Evolutionary conservation across 306 rosid genomes (phyloP), one percentile per base, ranked within the genome.

Genomic region (Medicago ruthenica): DNA sequence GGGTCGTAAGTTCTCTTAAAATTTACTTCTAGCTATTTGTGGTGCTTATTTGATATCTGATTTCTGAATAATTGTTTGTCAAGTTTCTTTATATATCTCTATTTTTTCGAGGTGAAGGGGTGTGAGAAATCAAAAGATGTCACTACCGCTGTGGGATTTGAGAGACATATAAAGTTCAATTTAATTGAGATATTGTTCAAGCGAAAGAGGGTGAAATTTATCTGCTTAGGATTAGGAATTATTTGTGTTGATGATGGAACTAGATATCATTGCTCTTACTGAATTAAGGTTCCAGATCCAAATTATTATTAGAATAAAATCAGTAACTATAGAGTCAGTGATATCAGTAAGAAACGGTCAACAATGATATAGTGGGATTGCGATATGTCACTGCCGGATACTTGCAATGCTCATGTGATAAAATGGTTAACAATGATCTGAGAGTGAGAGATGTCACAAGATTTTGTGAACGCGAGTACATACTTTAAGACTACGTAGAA

Each of bases 1-100:
- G 97, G 99, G 70, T 81, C 97, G 97, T 92, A 89, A 87, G 99
- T 79, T 73, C 39, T 60, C 41, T 15, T 63, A 4, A 12, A 55
- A 18, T 54, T 18, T 18, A 54, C 34, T 57, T 59, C 66, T 27
- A n/a, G 14, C 16, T 64, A 14, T 39, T 42, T 70, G 58, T 11
- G 4, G 21, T 72, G 18, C 71, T 67, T 12, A 2, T 75, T 63
- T 55, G 44, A 18, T 27, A 14, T 60, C 61, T 55, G 44, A 18
- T 27, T 9, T 60, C 61, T 10, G 15, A 42, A 20, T 22, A 17
- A 18, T 36, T 59, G 39, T 50, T 17, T 65, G 65, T 39, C 10
- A 37, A 27, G 42, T 17, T 53, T 12, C 27, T 53, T 60, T 67
- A 31, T 10, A 47, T 34, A 34, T 17, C 13, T 17, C 1, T 53